phyloP scores from a whole-genome alignment of 495 filamentous ascomycete species.

The Annulohypoxylon maeteangense region DNA sequence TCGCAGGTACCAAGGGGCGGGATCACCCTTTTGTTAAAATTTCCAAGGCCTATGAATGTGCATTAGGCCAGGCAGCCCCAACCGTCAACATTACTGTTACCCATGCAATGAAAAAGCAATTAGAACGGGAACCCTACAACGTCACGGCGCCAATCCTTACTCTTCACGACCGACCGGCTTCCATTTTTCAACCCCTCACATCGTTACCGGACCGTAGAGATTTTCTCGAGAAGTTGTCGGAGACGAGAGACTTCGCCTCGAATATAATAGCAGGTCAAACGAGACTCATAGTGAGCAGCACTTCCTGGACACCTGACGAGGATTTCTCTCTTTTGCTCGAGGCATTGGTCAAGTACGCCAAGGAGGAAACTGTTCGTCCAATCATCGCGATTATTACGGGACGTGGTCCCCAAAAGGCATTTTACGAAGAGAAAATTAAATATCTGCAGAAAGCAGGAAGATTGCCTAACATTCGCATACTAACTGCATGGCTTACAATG shows the following conservation, averaged over 20 bases:
- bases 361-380: conserved; percentile 59
- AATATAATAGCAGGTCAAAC: conserved; percentile 65
- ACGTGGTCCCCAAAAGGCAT: conserved; percentile 83
- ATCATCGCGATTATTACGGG: conserved; percentile 89
- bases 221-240: conserved; percentile 70
- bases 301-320: conserved; percentile 96
- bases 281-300: conserved; percentile 84
- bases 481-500: conserved; percentile 83
- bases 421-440: conserved; percentile 74
- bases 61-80: conserved; percentile 71
- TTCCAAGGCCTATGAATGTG: conserved; percentile 78
- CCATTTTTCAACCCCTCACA: conserved; percentile 78
- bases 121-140: conserved; percentile 69
- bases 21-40: conserved; percentile 80
- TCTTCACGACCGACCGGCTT: conserved; percentile 88
- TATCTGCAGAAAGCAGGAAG: conserved; percentile 66
- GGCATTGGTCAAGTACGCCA: conserved; percentile 76
- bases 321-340: conserved; percentile 92
- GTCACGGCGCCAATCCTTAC: conserved; percentile 72
- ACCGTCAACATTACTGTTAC: conserved; percentile 87
- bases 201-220: conserved; percentile 56
- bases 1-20: conserved; percentile 72
- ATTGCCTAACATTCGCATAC: conserved; percentile 73
- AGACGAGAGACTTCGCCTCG: conserved; percentile 65
- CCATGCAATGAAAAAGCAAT: conserved; percentile 80